Base-by-base conservation (phyloP, 164 flowering plant species). In the Vitis amurensis region DNA sequence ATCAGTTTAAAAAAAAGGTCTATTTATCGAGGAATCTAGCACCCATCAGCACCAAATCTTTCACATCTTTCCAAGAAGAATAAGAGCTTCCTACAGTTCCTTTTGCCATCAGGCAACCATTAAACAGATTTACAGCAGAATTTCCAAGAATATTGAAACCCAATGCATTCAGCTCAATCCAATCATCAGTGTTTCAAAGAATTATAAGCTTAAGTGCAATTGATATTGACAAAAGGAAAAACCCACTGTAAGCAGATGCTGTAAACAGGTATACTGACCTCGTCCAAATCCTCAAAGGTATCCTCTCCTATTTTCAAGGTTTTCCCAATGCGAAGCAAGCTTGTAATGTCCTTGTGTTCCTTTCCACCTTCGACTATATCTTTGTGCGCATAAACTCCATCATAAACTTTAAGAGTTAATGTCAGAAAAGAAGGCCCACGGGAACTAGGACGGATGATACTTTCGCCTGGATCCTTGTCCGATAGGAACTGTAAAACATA, bases 211-310 rank as follows among this genome's bases (percentile, higher is more conserved):
- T 51, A 58, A 66, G 47, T 23, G 44, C n/a, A 15, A 57, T 15
- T 58, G 8, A 53, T 1, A 55, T 15, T 6, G 11, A 66, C 15
- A 2, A 12, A 52, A n/a, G 3, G 50, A 57, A 53, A 58, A 3
- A 37, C 4, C 44, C 4, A 37, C 44, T 37, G 44, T 37, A 37
- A 37, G 47, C 2, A 23, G 9, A 19, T 23, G 10, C 12, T 1
- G 11, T 48, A 52, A 63, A 3, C 31, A 57, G 9, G 16, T 4
- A 55, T 55, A 74, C 81, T 68, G 6, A 82, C 94, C 97, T 93
- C 99, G 78, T 95, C 99, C 67, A 95, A 79, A 84, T 93, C 98
- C 79, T 93, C 98, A 78, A 91, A 95, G 27, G 95, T 87, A 70
- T 95, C 97, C 53, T 93, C 98, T 72, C 94, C 98, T 64, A 96